Base-by-base conservation (phyloP, 306 rosid genomes). In the Corylus americana region DNA sequence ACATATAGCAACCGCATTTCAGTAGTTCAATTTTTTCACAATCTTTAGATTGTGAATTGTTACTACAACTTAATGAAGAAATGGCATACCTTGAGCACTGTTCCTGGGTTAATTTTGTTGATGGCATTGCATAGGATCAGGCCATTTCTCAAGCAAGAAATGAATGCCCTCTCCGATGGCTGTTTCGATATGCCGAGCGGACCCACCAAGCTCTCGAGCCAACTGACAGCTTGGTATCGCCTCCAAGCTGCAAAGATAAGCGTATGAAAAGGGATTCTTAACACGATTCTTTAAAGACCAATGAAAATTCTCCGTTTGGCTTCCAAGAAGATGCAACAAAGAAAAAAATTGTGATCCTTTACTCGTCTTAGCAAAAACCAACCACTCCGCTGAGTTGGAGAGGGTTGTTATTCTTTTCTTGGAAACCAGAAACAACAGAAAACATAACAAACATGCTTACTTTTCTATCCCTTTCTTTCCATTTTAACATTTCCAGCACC, bases 131-230 rank as follows among this genome's bases (percentile, higher is more conserved):
- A 95, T 58, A 95, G 82, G 68, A 91, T 70, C 57, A 83, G 79
- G 78, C 99, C 98, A 89, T 89, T 93, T 90, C 97, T 91, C 74
- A 95, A 81, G 90, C 93, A 91, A 93, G 94, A 93, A 91, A 95
- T 83, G 58, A 95, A 90, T 67, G 90, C 94, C 64, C 87, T 88
- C 85, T 95, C 99, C 0, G 99, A 77, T 7, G 99, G 99, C 20
- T 84, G 89, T 12, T 76, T 91, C 5, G 97, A 71, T 44, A 95
- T 78, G 55, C 91, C 87, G 7, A 95, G 89, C 16, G 94, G 91
- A 66, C 99, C 98, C 51, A 91, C 89, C 71, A 86, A 86, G 61
- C 82, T 84, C 80, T 92, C 96, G 8, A 95, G 97, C 98, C 99
- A 95, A 77, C 86, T 79, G n/a, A 87, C 86, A 16, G 98, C 99